A percentile compares a stretch with the other conserved stretches of the same genome.
phyloP scores from a whole-genome alignment of 2,329 filamentous ascomycete species.

The Pseudogymnoascus sp. region DNA sequence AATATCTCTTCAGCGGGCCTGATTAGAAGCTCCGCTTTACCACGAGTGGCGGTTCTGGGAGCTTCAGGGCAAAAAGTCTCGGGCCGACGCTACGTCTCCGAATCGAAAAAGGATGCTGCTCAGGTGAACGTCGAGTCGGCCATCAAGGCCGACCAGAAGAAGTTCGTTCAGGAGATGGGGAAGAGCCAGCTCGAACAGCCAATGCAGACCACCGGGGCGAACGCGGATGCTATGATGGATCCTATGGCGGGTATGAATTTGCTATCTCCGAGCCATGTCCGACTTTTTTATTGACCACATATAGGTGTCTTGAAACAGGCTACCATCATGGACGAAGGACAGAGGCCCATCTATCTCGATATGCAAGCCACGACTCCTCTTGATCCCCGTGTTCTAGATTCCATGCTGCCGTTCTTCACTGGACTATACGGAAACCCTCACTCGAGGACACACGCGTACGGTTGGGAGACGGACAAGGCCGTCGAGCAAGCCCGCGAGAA shows the following conservation, averaged over 20 bases:
- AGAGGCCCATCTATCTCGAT: constrained; percentile 91
- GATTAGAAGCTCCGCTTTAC: constrained; percentile 18
- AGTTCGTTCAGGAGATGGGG: constrained; percentile 53
- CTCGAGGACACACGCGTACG: constrained; percentile 93
- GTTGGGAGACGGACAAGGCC: constrained; percentile 95
- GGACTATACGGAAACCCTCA: constrained; percentile 95
- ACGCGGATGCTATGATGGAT: constrained; percentile 59
- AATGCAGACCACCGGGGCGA: constrained; percentile 21
- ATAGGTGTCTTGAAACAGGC: constrained; percentile 78
- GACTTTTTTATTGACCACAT: constrained; percentile 17
- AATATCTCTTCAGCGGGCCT: constrained; percentile 19
- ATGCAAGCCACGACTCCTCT: constrained; percentile 97
- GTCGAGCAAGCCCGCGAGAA: constrained; percentile 80
- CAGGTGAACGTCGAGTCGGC: constrained; percentile 76
- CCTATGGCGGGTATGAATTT: constrained; percentile 58
- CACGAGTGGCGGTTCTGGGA: constrained; percentile 17
- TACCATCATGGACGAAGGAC: constrained; percentile 85
- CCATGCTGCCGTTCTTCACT: constrained; percentile 92
- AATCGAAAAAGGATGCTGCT: constrained; percentile 69
- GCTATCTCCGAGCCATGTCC: constrained; percentile 9
- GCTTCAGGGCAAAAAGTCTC: constrained; percentile 17
- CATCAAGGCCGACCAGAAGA: constrained; percentile 78
- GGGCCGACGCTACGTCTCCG: constrained; percentile 69
- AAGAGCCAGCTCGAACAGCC: constrained; percentile 22
- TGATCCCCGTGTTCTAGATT: constrained; percentile 88